Percentiles rank a stretch among this genome's conserved stretches.
Conservation (phyloP, 2,329 filamentous ascomycete genomes). For the Aspergillus neoniger region DNA sequence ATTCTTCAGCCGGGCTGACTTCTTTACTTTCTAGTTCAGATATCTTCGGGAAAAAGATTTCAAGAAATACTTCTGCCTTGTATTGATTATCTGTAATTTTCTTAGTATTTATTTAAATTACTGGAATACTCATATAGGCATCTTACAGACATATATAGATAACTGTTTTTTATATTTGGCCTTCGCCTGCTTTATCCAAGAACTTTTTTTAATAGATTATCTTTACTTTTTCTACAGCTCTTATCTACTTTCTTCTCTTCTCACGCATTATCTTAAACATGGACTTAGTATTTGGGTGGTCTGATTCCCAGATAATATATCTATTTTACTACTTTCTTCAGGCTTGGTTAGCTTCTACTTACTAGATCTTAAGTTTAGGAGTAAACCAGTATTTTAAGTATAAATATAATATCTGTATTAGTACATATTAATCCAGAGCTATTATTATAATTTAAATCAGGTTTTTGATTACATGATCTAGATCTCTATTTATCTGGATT, state of each 20-base stretch:
- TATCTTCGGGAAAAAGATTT: slow-evolving; percentile 25
- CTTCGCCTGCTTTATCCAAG: slow-evolving; percentile 21
- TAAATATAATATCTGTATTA: slow-evolving; percentile 8
- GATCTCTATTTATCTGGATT: slow-evolving; percentile 13
- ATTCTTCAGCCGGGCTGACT: too few relatives aligned
- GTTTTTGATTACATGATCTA: slow-evolving; percentile 1
- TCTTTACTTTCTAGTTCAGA: background rate
- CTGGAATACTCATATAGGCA: slow-evolving; percentile 18
- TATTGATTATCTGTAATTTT: slow-evolving; percentile 22
- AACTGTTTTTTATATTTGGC: slow-evolving; percentile 21
- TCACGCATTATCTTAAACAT: slow-evolving; percentile 17
- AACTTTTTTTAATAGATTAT: slow-evolving; percentile 26
- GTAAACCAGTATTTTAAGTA: slow-evolving; percentile 32
- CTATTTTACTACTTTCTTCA: slow-evolving; percentile 23
- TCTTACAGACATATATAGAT: slow-evolving; percentile 19
- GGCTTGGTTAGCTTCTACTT: slow-evolving; percentile 22
- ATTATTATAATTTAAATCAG: slow-evolving; percentile 5
- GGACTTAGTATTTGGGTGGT: slow-evolving; percentile 8
- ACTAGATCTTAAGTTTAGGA: slow-evolving; percentile 25
- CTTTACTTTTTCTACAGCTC: slow-evolving; percentile 24
- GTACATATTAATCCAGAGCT: slow-evolving; percentile 17
- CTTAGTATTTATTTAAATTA: slow-evolving; percentile 10
- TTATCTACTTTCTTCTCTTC: slow-evolving; percentile 23
- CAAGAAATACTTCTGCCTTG: slow-evolving; percentile 21
- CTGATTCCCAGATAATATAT: slow-evolving; percentile 5